Base-by-base conservation (phyloP, 1,284 basidiomycete genomes). In the Ceratobasidium sp. region DNA sequence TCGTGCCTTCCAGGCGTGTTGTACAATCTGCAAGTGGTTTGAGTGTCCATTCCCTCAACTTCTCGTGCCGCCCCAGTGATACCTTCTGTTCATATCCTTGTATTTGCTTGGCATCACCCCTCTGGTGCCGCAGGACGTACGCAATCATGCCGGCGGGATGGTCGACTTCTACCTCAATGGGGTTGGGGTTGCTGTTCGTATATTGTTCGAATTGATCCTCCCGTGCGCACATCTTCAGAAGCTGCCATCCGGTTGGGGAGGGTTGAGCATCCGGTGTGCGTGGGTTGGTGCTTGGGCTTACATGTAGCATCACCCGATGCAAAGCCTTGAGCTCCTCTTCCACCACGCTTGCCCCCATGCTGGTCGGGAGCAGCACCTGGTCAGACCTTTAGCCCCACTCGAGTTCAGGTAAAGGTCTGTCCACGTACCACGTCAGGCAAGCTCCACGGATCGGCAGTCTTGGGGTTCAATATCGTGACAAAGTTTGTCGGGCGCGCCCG, bases 21-120 rank as follows among this genome's bases (percentile, higher is more conserved):
- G 52, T 19, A 56, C 7, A 29, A 56, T 56, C 52, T 56, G 52
- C 8, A n/a, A 8, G 8, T 8, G 52, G n/a, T n/a, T 7, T 56
- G 52, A 56, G 25, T 29, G 25, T 56, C n/a, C 52, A 56, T 19
- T 56, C 52, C 52, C 52, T 13, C 52, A 8, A n/a, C 43, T 56
- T n/a, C n/a, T 56, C n/a, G 52, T 13, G 8, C n/a, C 52, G 52
- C 9, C 8, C 8, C 52, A n/a, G n/a, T 8, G 9, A 11, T 17
- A 44, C n/a, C 52, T 56, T n/a, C 11, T 56, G 52, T n/a, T 56
- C 52, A 56, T 56, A 44, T 19, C 52, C 52, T 56, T 56, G 25
- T 29, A 29, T 29, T 29, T 29, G 25, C 25, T 29, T 29, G 25
- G 25, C 25, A 29, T 29, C 25, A 29, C 25, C 25, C 25, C 25